These are phyloP conservation scores for Ophiocordyceps camponoti-floridani DNA, from an alignment of 2,329 filamentous ascomycete genomes.

Conservation along the genomic window DNA sequence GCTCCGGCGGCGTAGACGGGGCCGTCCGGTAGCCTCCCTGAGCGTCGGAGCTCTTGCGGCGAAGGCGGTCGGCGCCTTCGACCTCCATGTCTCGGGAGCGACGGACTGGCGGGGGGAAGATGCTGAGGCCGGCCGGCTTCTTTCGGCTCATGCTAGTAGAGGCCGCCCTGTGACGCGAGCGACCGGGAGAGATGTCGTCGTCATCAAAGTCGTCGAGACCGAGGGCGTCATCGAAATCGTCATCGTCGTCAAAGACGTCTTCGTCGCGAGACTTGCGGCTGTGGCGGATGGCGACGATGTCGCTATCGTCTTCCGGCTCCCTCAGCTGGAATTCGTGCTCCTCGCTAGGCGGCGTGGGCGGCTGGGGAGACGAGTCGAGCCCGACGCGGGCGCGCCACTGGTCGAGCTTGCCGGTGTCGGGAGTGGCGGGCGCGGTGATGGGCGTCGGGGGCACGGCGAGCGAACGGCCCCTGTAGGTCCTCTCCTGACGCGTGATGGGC, in stretches of 20 bases:
- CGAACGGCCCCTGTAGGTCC: constrained; percentile 9
- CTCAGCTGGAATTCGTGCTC: constrained; percentile 1
- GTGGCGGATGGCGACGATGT: not conserved
- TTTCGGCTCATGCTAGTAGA: not conserved
- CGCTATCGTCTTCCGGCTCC: not conserved
- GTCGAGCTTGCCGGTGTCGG: constrained; percentile 15
- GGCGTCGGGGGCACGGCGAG: constrained; percentile 11
- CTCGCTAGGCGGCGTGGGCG: not conserved
- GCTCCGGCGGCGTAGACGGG: constrained; percentile 8
- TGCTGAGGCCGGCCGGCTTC: not conserved
- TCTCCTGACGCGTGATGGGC: constrained; percentile 17
- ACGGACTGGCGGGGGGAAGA: not conserved
- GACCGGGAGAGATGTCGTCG: not conserved
- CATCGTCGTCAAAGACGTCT: not conserved
- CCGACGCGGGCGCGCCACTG: constrained; percentile 13
- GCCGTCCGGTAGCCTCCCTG: constrained; percentile 3
- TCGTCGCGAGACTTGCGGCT: not conserved
- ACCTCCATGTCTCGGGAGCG: not conserved
- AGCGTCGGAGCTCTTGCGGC: not conserved
- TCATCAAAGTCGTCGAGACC: not conserved
- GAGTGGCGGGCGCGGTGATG: constrained; percentile 9
- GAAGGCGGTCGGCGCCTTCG: not conserved
- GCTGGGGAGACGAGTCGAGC: constrained; percentile 4
- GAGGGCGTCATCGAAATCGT: constrained; percentile 9
- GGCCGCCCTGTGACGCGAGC: not conserved